phyloP scores from a whole-genome alignment of 208 protist genomes.

The Balamuthia mandrillaris region DNA sequence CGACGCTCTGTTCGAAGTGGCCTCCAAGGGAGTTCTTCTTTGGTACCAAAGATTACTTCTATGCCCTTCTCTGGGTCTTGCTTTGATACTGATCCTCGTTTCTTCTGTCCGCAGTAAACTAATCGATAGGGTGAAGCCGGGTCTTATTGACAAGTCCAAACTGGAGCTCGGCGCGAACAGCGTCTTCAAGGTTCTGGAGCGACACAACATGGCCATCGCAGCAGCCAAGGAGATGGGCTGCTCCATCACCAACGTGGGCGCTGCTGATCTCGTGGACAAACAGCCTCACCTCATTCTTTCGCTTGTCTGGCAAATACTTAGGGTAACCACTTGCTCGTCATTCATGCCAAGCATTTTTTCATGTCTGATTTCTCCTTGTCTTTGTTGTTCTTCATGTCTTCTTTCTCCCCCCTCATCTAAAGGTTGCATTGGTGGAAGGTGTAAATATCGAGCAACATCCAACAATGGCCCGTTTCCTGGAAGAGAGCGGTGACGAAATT shows the following conservation, averaged over 20 bases:
- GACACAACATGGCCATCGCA: not conserved
- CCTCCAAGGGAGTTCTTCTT: not conserved
- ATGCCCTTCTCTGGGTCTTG: too few relatives aligned
- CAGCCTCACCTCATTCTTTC: conserved; percentile 5
- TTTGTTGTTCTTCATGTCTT: not conserved
- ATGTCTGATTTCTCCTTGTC: too few relatives aligned
- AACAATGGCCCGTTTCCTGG: not conserved
- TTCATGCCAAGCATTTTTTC: too few relatives aligned
- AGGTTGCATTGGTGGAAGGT: not conserved
- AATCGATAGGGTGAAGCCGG: not conserved
- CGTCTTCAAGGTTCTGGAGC: conserved; percentile 4
- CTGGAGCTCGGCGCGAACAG: not conserved
- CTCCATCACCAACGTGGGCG: conserved; percentile 1
- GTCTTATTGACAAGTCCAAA: not conserved
- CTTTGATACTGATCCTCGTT: too few relatives aligned
- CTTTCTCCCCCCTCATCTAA: not conserved
- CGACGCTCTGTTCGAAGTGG: not conserved
- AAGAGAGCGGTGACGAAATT: too few relatives aligned
- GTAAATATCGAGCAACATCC: not conserved
- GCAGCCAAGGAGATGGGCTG: not conserved
- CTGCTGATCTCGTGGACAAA: not conserved
- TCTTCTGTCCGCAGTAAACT: not conserved
- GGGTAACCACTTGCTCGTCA: too few relatives aligned
- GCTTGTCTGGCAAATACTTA: conserved; percentile 3
- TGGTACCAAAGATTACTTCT: too few relatives aligned